Conservation (phyloP, 305 asterid genomes). For the Solanum hybrid region DNA sequence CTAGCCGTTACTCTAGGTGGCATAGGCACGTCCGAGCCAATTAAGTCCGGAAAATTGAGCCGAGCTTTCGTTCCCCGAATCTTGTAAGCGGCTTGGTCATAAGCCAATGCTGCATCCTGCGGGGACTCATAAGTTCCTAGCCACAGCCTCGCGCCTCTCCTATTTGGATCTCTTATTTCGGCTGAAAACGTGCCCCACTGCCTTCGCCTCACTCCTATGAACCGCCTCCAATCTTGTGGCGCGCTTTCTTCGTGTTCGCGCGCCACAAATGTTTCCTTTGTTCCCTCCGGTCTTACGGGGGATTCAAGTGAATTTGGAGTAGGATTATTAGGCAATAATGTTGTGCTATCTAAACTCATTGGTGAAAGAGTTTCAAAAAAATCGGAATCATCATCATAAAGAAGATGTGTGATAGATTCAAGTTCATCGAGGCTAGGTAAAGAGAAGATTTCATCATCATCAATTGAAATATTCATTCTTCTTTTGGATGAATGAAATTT, state of each 20-base stretch:
- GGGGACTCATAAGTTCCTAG: conserved; percentile 12
- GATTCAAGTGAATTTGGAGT: neutral
- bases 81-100: conserved; percentile 13
- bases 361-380: neutral
- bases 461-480: neutral
- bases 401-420: neutral
- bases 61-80: neutral
- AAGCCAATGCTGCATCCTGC: conserved; percentile 18
- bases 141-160: neutral
- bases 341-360: neutral
- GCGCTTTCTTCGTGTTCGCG: neutral
- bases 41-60: conserved; percentile 12
- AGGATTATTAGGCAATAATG: neutral
- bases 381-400: neutral
- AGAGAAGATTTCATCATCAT: neutral
- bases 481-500: neutral
- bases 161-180: conserved; percentile 11
- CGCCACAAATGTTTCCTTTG: neutral
- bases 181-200: conserved; percentile 6
- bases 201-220: conserved; percentile 7
- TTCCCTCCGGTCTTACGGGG: neutral
- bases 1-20: conserved; percentile 3
- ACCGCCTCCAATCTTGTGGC: conserved; percentile 4
- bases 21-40: neutral
- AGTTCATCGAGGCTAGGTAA: neutral